Conservation (phyloP, 176 grass and related monocot genomes). For the Secale cereale region DNA sequence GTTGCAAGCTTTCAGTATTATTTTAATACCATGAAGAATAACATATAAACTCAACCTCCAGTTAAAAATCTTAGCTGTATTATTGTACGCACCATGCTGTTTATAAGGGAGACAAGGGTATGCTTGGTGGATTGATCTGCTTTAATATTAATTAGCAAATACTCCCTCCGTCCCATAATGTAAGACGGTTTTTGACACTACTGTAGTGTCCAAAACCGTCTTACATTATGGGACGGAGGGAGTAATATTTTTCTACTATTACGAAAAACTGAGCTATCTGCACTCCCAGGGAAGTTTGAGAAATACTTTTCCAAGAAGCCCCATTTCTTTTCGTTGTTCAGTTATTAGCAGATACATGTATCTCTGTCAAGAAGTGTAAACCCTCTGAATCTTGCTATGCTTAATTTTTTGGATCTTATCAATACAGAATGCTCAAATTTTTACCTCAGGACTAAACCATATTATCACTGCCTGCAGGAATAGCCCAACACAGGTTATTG, state of each 20-base stretch:
- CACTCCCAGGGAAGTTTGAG: slow-evolving; percentile 8
- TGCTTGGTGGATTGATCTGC: neutral
- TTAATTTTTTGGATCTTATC: neutral
- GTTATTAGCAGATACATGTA: slow-evolving; percentile 13
- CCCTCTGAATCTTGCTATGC: neutral
- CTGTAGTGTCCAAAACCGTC: no score
- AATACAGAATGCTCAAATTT: slow-evolving; percentile 1
- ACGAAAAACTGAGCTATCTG: neutral
- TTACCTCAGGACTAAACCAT: slow-evolving; percentile 34
- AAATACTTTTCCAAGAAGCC: neutral
- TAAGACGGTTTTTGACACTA: no score
- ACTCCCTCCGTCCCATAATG: no score
- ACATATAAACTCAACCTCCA: neutral
- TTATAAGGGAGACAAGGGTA: slow-evolving; percentile 1
- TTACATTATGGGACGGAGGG: no score
- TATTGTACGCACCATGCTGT: neutral
- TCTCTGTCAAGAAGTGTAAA: slow-evolving; percentile 2
- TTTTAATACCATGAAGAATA: slow-evolving; percentile 10
- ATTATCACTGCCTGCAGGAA: slow-evolving; percentile 52
- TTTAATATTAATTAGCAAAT: neutral
- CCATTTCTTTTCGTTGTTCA: neutral
- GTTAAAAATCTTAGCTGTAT: slow-evolving; percentile 8
- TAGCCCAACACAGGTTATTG: slow-evolving; percentile 48
- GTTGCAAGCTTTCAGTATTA: slow-evolving; percentile 4
- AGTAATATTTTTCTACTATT: neutral